Evolutionary conservation across 148 eudicot genomes (phyloP), one percentile per base, ranked within the genome.

Genomic region (Bassia scoparia): DNA sequence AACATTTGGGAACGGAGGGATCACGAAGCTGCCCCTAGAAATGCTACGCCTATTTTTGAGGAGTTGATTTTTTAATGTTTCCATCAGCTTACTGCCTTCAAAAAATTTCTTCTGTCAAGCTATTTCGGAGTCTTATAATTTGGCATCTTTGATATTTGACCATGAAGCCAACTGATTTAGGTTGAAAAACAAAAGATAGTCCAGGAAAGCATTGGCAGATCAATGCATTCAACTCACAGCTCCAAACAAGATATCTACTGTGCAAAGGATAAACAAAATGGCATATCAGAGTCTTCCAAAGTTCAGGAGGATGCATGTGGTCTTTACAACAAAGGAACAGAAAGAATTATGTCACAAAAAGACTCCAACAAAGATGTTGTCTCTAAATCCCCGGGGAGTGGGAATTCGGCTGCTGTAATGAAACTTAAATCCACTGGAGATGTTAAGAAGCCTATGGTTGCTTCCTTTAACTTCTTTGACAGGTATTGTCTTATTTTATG

Each of bases 111-210:
- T 63, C 68, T 68, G 14, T 41, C 15, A 18, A n/a, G 56, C 67
- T 52, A 54, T 37, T 61, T 61, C 44, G 48, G 70, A 50, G 59
- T 69, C 58, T 54, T 53, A 29, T 55, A 21, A n/a, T 44, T 44
- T 24, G 50, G 56, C 59, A 61, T 54, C 21, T 62, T 63, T 20
- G 41, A 70, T 66, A 41, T 73, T 52, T 68, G 37, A 50, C 66
- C n/a, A 27, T 30, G 23, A 54, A 20, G 23, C 46, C 24, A 56
- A 66, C 55, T 77, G 68, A 55, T 83, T 68, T 68, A 96, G 99
- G 97, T 90, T 80, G 99, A 90, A 81, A 96, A 88, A 78, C 92
- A 92, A 77, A 96, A 83, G 76, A 96, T 96, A 74, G 75, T 96
- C 79, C 88, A 77, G 76, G 84, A 84, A 69, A 86, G 90, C 83